Evolutionary conservation across 345 rosid species (phyloP).

Genomic region (Isatis tinctoria): DNA sequence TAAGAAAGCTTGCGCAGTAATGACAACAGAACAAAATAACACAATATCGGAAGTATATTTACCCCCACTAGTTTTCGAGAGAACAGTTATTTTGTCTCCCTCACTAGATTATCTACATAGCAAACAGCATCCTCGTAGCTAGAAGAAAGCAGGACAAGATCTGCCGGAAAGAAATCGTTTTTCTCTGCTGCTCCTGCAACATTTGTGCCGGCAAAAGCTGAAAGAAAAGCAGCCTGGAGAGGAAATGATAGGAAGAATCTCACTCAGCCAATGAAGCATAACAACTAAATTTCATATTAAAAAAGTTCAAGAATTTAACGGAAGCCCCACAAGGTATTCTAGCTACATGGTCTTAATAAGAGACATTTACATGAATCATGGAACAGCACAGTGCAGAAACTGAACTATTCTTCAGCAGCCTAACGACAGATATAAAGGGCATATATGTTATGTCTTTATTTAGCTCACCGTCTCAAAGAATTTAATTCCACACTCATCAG

Average conservation of each 20-base stretch:
- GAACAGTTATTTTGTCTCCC: too few species aligned
- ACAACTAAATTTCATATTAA: not conserved
- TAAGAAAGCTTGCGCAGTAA: constrained; percentile 12
- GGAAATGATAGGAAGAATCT: not conserved
- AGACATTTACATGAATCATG: not conserved
- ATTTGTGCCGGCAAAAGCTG: constrained; percentile 79
- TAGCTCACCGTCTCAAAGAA: constrained; percentile 57
- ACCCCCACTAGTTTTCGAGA: constrained; percentile 44
- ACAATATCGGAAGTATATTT: not conserved
- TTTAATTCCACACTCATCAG: constrained; percentile 55
- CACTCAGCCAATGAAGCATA: not conserved
- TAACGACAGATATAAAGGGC: not conserved
- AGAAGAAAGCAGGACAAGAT: too few species aligned
- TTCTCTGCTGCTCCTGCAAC: constrained; percentile 85
- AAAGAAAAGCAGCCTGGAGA: constrained; percentile 82
- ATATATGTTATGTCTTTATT: not conserved
- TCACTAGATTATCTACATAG: too few species aligned
- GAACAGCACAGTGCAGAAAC: not conserved
- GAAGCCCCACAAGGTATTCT: not conserved
- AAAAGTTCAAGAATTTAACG: not conserved
- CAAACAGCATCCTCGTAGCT: too few species aligned
- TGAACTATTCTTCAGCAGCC: not conserved
- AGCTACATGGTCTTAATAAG: not conserved
- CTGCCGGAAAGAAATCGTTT: too few species aligned
- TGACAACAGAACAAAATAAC: not conserved